Percentiles rank a stretch among this genome's conserved stretches.
phyloP scores from a whole-genome alignment of 148 eudicot species.

The Camellia sinensis region DNA sequence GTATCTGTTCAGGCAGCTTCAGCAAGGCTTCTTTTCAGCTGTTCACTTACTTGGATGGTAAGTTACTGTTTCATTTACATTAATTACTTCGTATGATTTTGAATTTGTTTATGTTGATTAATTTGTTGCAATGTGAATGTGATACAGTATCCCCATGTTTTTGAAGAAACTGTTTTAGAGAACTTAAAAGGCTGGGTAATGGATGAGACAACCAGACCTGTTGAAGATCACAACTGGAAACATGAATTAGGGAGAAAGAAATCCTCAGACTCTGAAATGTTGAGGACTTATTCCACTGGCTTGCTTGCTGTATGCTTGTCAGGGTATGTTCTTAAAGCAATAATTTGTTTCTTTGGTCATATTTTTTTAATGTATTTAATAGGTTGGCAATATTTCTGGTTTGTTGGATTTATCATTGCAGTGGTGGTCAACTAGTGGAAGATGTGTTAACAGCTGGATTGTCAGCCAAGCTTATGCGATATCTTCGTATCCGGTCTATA shows the following conservation, averaged over 20 bases:
- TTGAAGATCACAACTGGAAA: constrained; percentile 52
- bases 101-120: constrained; percentile 10
- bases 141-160: constrained; percentile 86
- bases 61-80: constrained; percentile 6
- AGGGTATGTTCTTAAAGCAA: constrained; percentile 45
- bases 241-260: constrained; percentile 49
- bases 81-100: background rate
- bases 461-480: constrained; percentile 88
- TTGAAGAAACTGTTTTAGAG: constrained; percentile 84
- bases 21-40: constrained; percentile 80
- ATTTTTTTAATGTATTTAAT: background rate
- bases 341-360: constrained; percentile 3
- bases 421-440: constrained; percentile 89
- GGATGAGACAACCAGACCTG: constrained; percentile 53
- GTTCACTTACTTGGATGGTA: constrained; percentile 95
- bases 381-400: constrained; percentile 4
- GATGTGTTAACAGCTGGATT: constrained; percentile 88
- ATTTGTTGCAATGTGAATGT: constrained; percentile 11
- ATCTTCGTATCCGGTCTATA: constrained; percentile 69
- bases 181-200: constrained; percentile 79
- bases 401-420: constrained; percentile 33
- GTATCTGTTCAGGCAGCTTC: constrained; percentile 82
- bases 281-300: constrained; percentile 82
- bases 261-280: constrained; percentile 79
- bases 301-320: constrained; percentile 87